Evolutionary conservation across 257 asterid species (phyloP).

Genomic region (Scutellaria galericulata): DNA sequence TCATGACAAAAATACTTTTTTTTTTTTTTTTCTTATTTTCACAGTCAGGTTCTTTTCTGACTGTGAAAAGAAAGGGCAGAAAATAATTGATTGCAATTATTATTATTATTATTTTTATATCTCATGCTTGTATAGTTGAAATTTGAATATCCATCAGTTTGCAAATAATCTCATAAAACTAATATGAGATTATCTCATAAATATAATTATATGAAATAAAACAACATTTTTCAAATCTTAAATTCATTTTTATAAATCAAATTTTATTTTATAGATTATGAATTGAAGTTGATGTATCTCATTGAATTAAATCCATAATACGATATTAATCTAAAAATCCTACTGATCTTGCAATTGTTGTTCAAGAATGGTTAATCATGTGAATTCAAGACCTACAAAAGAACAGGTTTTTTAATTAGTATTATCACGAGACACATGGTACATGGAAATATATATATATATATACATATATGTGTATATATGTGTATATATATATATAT

Average conservation of each 20-base stretch:
- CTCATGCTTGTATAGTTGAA: background rate
- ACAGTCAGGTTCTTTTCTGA: background rate
- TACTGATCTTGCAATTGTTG: background rate
- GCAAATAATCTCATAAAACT: too few relatives aligned
- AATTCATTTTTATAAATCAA: too few relatives aligned
- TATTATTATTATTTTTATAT: background rate
- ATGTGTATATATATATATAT: too few relatives aligned
- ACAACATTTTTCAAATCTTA: too few relatives aligned
- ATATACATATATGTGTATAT: too few relatives aligned
- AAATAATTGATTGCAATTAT: background rate
- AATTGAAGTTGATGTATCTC: too few relatives aligned
- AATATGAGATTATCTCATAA: too few relatives aligned
- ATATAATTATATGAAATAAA: too few relatives aligned
- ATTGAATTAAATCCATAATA: too few relatives aligned
- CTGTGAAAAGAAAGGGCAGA: background rate
- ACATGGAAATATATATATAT: too few relatives aligned
- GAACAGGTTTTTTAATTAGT: background rate
- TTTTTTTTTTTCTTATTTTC: background rate
- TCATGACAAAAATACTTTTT: background rate
- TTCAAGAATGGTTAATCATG: background rate
- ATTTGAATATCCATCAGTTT: background rate
- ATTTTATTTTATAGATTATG: too few relatives aligned
- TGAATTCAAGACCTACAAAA: constrained; percentile 1
- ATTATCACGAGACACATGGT: constrained; percentile 6
- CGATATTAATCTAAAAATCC: too few relatives aligned